phyloP scores from a whole-genome alignment of 306 rosid genomes.

The Malus sieversii region DNA sequence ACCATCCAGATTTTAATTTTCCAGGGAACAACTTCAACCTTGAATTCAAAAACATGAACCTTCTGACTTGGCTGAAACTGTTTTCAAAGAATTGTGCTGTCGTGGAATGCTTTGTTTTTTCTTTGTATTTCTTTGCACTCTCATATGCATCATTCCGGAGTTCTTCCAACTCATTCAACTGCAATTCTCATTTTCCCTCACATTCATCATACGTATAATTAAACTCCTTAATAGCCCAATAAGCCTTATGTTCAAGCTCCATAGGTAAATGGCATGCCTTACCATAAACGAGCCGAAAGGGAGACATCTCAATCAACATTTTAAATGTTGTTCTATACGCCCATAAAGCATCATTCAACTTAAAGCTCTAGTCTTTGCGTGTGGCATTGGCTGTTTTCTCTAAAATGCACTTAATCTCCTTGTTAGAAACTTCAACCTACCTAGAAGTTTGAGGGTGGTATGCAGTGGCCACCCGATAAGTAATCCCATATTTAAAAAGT shows the following conservation, averaged over 20 bases:
- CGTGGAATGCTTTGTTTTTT: background rate
- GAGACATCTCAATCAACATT: background rate
- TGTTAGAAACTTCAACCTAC: background rate
- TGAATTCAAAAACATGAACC: background rate
- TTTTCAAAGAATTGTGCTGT: too few species aligned
- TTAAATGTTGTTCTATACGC: background rate
- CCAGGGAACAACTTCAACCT: background rate
- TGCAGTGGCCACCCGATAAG: background rate
- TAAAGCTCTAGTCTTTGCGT: background rate
- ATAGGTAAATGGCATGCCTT: background rate
- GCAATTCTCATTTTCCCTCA: background rate
- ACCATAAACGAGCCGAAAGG: background rate
- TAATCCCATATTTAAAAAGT: background rate
- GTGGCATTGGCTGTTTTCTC: background rate
- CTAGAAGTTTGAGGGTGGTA: background rate
- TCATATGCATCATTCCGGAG: background rate
- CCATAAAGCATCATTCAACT: background rate
- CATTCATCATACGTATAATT: too few species aligned
- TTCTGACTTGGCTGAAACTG: background rate
- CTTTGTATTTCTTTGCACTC: background rate
- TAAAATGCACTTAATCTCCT: background rate
- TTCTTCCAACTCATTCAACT: background rate
- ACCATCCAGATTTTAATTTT: background rate
- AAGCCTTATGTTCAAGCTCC: background rate
- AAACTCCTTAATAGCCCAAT: too few species aligned